Evolutionary conservation across 148 eudicot species (phyloP), one percentile per base, ranked within the genome.

Genomic region (Nyssa sinensis): DNA sequence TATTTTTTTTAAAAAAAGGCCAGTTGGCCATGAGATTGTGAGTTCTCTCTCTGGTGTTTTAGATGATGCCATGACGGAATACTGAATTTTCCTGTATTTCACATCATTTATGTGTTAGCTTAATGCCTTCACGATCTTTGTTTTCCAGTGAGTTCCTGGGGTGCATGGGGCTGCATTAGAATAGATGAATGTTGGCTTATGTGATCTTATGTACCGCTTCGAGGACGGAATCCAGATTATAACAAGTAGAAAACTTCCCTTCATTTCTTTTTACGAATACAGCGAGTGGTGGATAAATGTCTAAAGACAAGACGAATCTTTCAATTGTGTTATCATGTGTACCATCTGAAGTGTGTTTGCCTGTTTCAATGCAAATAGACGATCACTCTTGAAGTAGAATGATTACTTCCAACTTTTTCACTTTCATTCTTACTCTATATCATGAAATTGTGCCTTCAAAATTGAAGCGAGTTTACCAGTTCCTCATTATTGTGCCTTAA

Each of bases 151-250:
- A 69, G 61, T 31, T 47, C 37, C 5, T 29, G 61, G 30, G n/a
- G 44, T 44, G 55, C 32, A 19, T 44, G 57, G 19, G 7, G 13
- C 59, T 44, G 58, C 71, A 13, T 47, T 47, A 68, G 28, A n/a
- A 51, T n/a, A n/a, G n/a, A n/a, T n/a, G n/a, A n/a, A 28, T 55
- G 31, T 69, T 23, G 72, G 72, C 11, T 69, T 33, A 31, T 24
- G 10, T 30, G 39, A 69, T 25, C 24, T 63, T 69, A 23, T 53
- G 21, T 55, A 55, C 59, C 21, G 59, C 59, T 13, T 21, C 28
- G 9, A 19, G 24, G 72, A 16, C 12, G 27, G 57, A 19, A 31
- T 31, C 30, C 37, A 53, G 8, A 53, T 51, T 53, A 27, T 24
- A 69, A 62, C 53, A 53, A 31, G 62, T 69, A 1, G 23, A 25